Conservation (phyloP, 306 rosid genomes). For the Prunus mongolica region DNA sequence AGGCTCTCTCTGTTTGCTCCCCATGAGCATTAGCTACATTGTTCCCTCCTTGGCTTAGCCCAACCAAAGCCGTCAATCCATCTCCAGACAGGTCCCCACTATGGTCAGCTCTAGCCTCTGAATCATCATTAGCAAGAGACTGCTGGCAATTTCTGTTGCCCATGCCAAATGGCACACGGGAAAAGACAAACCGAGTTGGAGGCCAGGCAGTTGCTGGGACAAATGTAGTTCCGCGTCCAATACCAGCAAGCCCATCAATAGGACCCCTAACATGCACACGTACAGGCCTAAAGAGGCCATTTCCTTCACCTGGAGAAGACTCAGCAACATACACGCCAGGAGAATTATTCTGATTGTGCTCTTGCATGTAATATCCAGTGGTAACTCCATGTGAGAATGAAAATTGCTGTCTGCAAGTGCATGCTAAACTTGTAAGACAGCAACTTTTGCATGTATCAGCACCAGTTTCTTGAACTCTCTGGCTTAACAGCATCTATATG, state of each 20-base stretch:
- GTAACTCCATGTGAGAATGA: slow-evolving; percentile 62
- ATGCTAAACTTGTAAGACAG: slow-evolving; percentile 67
- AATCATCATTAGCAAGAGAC: slow-evolving; percentile 85
- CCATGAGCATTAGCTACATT: slow-evolving; percentile 49
- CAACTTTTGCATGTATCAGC: slow-evolving; percentile 90
- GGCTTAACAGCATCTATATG: slow-evolving; percentile 91
- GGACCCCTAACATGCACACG: slow-evolving; percentile 92
- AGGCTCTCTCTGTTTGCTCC: slow-evolving; percentile 68
- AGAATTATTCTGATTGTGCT: slow-evolving; percentile 68
- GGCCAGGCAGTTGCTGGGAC: slow-evolving; percentile 81
- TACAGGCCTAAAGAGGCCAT: slow-evolving; percentile 71
- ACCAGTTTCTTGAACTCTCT: slow-evolving; percentile 93
- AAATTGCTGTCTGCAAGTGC: slow-evolving; percentile 83
- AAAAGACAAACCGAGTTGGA: slow-evolving; percentile 92
- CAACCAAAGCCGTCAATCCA: slow-evolving; percentile 97
- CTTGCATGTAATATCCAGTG: slow-evolving; percentile 68
- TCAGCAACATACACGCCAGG: slow-evolving; percentile 76
- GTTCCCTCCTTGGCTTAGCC: slow-evolving; percentile 79
- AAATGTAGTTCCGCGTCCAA: slow-evolving; percentile 88
- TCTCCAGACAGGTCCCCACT: slow-evolving; percentile 77
- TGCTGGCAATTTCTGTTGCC: slow-evolving; percentile 87
- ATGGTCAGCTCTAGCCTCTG: slow-evolving; percentile 79
- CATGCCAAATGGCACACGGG: slow-evolving; percentile 86
- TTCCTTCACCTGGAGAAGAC: slow-evolving; percentile 71
- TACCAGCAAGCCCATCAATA: slow-evolving; percentile 94